Base-by-base conservation (phyloP, 2,329 filamentous ascomycete genomes). In the Juglanconis sp. region DNA sequence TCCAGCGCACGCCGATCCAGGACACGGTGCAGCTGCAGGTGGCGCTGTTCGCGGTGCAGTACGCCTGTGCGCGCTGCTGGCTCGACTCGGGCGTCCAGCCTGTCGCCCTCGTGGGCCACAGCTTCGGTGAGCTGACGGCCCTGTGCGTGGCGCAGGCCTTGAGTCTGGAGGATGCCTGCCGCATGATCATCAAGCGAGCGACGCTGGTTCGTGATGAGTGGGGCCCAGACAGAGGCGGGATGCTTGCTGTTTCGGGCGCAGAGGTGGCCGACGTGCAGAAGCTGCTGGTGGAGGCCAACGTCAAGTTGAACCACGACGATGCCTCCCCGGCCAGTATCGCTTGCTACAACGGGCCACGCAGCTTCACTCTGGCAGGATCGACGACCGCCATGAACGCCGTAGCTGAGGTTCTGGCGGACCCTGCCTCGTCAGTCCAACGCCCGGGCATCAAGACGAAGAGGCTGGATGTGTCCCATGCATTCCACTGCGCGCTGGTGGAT, bases 391-490 rank as follows among this genome's bases (percentile, higher is more conserved):
- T 80, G 4, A 68, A 76, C 4, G 53, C 50, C 24, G 50, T 64
- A 4, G 32, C 36, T 13, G 54, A 24, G 2, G 13, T 32, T 9
- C 4, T 53, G 6, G 8, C 11, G 5, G 32, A 46, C 4, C 24
- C 3, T 40, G 13, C 24, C 11, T 13, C 5, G 9, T 34, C 34
- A 63, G 69, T 35, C 65, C 35, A 38, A 11, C 35, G 35, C 8
- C 11, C 38, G 15, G 13, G 32, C 1, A 62, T 73, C 40, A 72
- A 67, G 53, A 57, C 13, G 31, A 80, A 79, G 65, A 65, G 65
- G 4, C 72, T 83, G 0, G 70, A 75, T 11, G 76, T 79, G 1
- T 77, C 78, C 0, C 73, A 82, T 58, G 79, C 76, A 0, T 82
- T 80, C 64, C 80, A 82, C 63, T 81, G 74, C 0, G 52, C 57